Evolutionary conservation across 352 stramenopile genomes (phyloP), one percentile per base, ranked within the genome.

Genomic region (Peronospora destructor): DNA sequence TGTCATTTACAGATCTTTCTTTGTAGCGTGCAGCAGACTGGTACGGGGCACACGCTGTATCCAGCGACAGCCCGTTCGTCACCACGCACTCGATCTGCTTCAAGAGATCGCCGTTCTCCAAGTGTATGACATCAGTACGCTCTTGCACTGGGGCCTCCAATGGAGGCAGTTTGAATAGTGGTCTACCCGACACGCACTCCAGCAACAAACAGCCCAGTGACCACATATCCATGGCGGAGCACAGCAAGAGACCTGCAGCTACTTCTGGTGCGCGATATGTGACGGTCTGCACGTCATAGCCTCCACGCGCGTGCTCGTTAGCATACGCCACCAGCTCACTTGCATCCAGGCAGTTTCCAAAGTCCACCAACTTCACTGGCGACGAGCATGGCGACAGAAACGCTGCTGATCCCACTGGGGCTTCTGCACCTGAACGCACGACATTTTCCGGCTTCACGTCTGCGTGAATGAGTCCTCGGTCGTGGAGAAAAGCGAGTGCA

Each of bases 391-490:
- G 26, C 11, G 37, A 26, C 8, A 28, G 23, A 2, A 32, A 49
- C 17, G 40, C 14, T 9, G 34, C 56, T 40, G 58, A 38, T 17
- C 45, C 34, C 38, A 63, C 11, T 29, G 51, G 33, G 46, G 48
- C 54, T 42, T 58, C 41, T 21, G 41, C 51, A n/a, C 29, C 43
- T 2, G 56, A 57, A 12, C 51, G 64, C 46, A 74, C 63, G 17
- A 90, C 70, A 51, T 90, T 90, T 39, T 90, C 79, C 2, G 79
- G 79, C 50, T 90, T 90, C 45, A 90, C 58, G 47, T 90, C 79
- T 23, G 73, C 72, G 52, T 90, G 79, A 45, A 90, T 76, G 36
- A 90, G 56, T 30, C 61, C 64, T 65, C 71, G 55, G 39, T 64
- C 60, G 28, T 90, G 79, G 1, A 87, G 49, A 37, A 87, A 82